Evolutionary conservation across 2,329 filamentous ascomycete species (phyloP).

Genomic region (Meredithiella fracta): DNA sequence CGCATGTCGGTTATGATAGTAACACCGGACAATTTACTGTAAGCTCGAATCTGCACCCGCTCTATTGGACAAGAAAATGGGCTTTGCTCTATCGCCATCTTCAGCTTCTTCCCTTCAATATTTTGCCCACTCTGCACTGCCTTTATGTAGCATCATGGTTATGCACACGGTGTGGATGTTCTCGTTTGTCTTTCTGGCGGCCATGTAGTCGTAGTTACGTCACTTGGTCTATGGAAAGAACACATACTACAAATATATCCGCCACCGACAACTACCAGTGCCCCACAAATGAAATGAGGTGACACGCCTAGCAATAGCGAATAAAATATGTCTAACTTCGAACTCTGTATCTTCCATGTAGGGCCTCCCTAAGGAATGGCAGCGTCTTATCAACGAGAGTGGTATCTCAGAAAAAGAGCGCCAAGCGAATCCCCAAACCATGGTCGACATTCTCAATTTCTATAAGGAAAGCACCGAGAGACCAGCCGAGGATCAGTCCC

Average conservation of each 20-base stretch:
- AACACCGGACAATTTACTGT: constrained; percentile 92
- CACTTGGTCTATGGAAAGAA: background rate
- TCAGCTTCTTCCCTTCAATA: no score
- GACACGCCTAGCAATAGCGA: no score
- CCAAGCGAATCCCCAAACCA: constrained; percentile 86
- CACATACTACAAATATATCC: background rate
- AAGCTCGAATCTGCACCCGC: constrained; percentile 27
- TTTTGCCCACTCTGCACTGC: no score
- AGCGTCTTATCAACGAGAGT: constrained; percentile 83
- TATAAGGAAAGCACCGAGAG: constrained; percentile 86
- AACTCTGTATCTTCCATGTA: constrained; percentile 23
- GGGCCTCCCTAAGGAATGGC: constrained; percentile 97
- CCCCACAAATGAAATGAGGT: no score
- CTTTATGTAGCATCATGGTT: no score
- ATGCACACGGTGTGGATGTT: background rate
- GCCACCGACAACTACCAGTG: no score
- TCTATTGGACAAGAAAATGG: no score
- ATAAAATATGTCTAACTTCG: background rate
- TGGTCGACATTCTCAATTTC: constrained; percentile 89
- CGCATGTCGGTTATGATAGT: constrained; percentile 94
- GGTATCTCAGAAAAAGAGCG: constrained; percentile 93
- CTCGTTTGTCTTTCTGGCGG: no score
- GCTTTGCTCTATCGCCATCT: constrained; percentile 1
- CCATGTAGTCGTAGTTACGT: no score
- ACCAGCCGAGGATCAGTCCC: constrained; percentile 67